phyloP scores from a whole-genome alignment of 2,329 filamentous ascomycete genomes.

The Colletotrichum camelliae region DNA sequence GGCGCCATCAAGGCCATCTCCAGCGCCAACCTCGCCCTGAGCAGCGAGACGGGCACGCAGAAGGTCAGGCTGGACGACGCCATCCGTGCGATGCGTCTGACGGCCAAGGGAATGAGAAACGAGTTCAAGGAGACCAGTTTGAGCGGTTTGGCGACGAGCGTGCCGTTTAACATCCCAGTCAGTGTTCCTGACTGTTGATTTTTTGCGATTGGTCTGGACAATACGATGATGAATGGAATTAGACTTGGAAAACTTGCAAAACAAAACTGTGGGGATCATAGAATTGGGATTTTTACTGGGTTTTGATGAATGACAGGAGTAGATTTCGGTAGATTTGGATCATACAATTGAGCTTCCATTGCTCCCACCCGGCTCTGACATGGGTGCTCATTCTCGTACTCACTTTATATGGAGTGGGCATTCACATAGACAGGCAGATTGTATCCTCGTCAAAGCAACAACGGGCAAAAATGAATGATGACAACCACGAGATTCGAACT shows the following conservation, averaged over 20 bases:
- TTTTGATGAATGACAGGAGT: background rate
- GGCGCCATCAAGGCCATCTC: slow-evolving; percentile 57
- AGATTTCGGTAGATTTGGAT: background rate
- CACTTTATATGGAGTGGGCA: background rate
- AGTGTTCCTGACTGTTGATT: slow-evolving; percentile 55
- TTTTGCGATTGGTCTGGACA: background rate
- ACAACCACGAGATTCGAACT: slow-evolving; percentile 12
- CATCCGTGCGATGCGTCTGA: slow-evolving; percentile 55
- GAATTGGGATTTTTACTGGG: background rate
- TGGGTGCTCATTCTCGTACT: background rate
- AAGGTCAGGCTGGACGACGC: slow-evolving; percentile 56
- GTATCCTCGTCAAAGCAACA: background rate
- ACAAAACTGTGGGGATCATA: background rate
- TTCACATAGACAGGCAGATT: background rate
- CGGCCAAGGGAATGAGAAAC: slow-evolving; percentile 56
- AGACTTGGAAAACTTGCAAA: background rate
- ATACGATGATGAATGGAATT: background rate
- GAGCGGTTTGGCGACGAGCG: slow-evolving; percentile 55
- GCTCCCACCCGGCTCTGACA: background rate
- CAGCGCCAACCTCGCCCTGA: slow-evolving; percentile 52
- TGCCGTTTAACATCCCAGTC: slow-evolving; percentile 54
- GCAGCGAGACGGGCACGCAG: slow-evolving; percentile 48
- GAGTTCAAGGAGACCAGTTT: slow-evolving; percentile 60
- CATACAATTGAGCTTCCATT: background rate
- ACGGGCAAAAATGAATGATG: background rate